A percentile compares a stretch with the other conserved stretches of the same genome.
These are phyloP conservation scores for Phytophthora citrophthora DNA, from an alignment of 352 stramenopile genomes.

Conservation along the genomic window DNA sequence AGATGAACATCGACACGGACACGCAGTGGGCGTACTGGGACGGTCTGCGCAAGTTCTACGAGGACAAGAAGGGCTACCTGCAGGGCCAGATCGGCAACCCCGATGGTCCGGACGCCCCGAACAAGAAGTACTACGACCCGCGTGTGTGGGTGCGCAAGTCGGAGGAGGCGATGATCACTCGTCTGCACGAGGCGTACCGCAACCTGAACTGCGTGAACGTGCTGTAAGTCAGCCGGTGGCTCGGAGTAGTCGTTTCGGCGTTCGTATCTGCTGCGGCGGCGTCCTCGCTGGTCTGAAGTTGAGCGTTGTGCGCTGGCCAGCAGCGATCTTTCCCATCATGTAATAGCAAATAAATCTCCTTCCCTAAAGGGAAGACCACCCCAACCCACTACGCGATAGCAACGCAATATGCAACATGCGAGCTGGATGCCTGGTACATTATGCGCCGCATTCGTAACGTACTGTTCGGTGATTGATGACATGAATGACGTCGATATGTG, in stretches of 20 bases:
- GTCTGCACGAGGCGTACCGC: constrained; percentile 91
- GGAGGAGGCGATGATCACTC: constrained; percentile 94
- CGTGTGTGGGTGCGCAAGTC: constrained; percentile 97
- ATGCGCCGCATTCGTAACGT: too few relatives aligned
- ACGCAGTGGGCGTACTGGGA: constrained; percentile 99
- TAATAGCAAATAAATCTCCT: constrained; percentile 39
- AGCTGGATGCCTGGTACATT: too few relatives aligned
- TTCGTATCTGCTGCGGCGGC: constrained; percentile 15
- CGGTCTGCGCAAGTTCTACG: constrained; percentile 98
- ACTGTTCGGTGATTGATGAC: too few relatives aligned
- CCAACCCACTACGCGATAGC: background rate
- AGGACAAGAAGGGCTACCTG: constrained; percentile 97
- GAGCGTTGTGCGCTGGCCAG: background rate
- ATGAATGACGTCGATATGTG: too few relatives aligned
- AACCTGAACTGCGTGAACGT: constrained; percentile 89
- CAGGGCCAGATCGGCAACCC: constrained; percentile 99
- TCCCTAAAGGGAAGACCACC: constrained; percentile 38
- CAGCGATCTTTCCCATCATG: constrained; percentile 29
- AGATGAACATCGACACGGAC: constrained; percentile 99
- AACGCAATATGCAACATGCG: too few relatives aligned
- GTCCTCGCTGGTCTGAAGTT: constrained; percentile 7
- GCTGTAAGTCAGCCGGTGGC: constrained; percentile 25
- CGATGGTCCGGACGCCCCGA: constrained; percentile 96
- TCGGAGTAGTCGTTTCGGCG: constrained; percentile 10
- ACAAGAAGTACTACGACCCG: constrained; percentile 99